Base-by-base conservation (phyloP, 768 basidiomycete genomes). In the Psilocybe cyanescens region DNA sequence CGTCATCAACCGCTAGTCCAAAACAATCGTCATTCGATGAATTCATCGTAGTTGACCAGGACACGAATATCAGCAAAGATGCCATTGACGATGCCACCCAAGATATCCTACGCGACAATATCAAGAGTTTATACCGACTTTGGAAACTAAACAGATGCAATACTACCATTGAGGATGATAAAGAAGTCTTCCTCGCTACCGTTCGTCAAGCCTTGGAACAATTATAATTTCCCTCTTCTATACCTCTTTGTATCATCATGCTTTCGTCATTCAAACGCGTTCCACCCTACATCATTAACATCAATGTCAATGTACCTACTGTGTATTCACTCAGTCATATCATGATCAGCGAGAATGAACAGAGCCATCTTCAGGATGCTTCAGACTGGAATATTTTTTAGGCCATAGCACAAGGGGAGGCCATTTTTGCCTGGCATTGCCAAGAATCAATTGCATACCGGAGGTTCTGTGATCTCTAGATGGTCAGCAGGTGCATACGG, bases 91-190 rank as follows among this genome's bases (percentile, higher is more conserved):
- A 69, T 49, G 60, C 67, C 17, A 59, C 61, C 55, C 72, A 79
- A 51, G 76, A 76, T 29, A 79, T 83, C 17, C 72, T 90, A 49
- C 79, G 75, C 44, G 80, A 84, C 39, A 79, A 82, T 33, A 80
- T 89, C 52, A 79, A 76, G 60, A 83, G 85, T 1, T 70, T 91
- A 44, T 89, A 84, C 70, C 75, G 71, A 30, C 78, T 90, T 19
- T 90, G 90, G 89, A 83, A 75, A 68, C 67, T 79, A 8, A 74
- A 78, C 30, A 75, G 71, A 56, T 63, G 51, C 29, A 61, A 57
- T 50, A 58, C 53, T 11, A 46, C 63, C 31, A 58, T 47, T 5
- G 68, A 65, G 3, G 59, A 67, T 3, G 76, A 78, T 55, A 66
- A 70, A 31, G 71, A 75, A 30, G 35, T 74, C 52, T 84, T 84